A percentile compares a stretch with the other conserved stretches of the same genome.
These are phyloP conservation scores for Xylaria polymorpha DNA, from an alignment of 2,329 filamentous ascomycete genomes.

Conservation along the genomic window DNA sequence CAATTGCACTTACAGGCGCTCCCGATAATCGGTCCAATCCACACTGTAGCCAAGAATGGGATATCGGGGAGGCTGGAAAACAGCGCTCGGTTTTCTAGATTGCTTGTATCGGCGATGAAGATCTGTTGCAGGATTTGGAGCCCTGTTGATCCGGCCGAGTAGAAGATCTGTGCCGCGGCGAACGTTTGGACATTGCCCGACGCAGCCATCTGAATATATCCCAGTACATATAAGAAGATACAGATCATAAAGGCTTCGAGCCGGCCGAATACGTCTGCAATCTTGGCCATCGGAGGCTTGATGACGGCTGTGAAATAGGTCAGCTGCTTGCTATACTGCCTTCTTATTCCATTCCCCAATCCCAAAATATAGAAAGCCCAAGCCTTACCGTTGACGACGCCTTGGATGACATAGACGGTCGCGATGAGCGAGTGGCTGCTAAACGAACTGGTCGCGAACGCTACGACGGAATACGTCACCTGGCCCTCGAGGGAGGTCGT, in stretches of 20 bases:
- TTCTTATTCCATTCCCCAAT: background rate
- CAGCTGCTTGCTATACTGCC: background rate
- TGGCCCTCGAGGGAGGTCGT: conserved; percentile 75
- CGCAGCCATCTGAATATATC: conserved; percentile 68
- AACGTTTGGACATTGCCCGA: conserved; percentile 66
- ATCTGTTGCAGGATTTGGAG: conserved; percentile 71
- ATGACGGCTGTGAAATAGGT: conserved; percentile 59
- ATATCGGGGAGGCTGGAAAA: conserved; percentile 68
- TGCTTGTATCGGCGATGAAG: conserved; percentile 72
- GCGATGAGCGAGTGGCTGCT: conserved; percentile 40
- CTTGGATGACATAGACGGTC: conserved; percentile 38
- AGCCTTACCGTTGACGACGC: conserved; percentile 36
- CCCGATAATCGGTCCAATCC: conserved; percentile 67
- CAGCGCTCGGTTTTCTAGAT: conserved; percentile 68
- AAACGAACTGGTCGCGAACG: conserved; percentile 56
- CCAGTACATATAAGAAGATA: conserved; percentile 65
- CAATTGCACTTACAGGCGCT: conserved; percentile 41
- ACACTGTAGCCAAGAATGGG: conserved; percentile 71
- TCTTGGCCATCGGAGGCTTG: conserved; percentile 70
- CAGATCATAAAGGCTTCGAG: conserved; percentile 68
- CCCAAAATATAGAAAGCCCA: background rate
- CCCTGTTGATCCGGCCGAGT: conserved; percentile 68
- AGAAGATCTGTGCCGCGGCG: conserved; percentile 68
- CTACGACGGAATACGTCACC: conserved; percentile 68
- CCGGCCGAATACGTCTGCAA: conserved; percentile 71